Evolutionary conservation across 164 flowering plant genomes (phyloP).

Genomic region (Paratinospora sagittata): DNA sequence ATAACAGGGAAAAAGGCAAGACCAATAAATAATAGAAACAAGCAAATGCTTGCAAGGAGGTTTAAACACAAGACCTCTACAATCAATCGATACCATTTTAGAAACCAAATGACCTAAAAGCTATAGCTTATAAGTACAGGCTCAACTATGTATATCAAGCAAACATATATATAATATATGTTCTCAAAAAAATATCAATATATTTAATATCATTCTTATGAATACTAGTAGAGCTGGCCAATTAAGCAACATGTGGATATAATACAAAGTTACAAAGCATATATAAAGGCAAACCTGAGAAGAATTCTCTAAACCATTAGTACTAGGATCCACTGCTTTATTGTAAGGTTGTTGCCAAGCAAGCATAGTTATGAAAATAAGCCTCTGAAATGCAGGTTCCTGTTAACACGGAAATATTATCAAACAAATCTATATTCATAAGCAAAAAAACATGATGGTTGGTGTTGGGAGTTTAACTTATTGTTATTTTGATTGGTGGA

Average conservation of each 20-base stretch:
- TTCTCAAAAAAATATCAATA: no score
- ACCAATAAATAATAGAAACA: no score
- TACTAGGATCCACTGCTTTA: constrained; percentile 23
- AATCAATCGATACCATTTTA: no score
- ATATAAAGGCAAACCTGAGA: constrained; percentile 45
- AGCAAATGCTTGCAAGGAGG: no score
- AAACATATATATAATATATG: no score
- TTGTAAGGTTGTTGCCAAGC: constrained; percentile 88
- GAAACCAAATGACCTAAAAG: no score
- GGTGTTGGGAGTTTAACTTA: no score
- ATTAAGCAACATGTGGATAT: not conserved
- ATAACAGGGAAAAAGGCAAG: no score
- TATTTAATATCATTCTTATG: no score
- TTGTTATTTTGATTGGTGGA: not conserved
- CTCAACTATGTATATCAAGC: no score
- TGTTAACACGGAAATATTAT: constrained; percentile 22
- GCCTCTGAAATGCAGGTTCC: constrained; percentile 89
- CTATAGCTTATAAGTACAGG: no score
- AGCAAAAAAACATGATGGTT: not conserved
- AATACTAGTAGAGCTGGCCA: not conserved
- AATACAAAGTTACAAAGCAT: not conserved
- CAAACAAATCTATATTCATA: not conserved
- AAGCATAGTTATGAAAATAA: constrained; percentile 88
- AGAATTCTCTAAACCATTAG: constrained; percentile 23
- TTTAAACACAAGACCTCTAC: no score